phyloP scores from a whole-genome alignment of 257 asterid genomes.

The Capsicum pubescens region DNA sequence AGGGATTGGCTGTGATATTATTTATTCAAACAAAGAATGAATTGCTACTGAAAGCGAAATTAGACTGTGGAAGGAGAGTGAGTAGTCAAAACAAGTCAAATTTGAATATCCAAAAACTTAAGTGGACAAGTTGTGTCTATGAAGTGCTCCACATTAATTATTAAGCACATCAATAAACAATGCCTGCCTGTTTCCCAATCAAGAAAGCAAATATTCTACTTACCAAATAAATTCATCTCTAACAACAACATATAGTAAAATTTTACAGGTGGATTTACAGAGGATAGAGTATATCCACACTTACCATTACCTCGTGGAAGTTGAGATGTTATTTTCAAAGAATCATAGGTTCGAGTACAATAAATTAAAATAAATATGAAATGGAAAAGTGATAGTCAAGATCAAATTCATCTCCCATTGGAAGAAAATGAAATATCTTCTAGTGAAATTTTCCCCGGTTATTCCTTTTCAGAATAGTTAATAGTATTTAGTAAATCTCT shows the following conservation, averaged over 20 bases:
- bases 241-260: too few species aligned
- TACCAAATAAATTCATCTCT: not conserved
- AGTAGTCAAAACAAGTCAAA: not conserved
- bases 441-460: too few species aligned
- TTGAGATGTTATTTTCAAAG: too few species aligned
- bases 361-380: too few species aligned
- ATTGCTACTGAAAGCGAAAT: not conserved
- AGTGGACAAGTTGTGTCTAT: not conserved
- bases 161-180: not conserved
- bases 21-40: not conserved
- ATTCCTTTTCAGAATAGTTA: too few species aligned
- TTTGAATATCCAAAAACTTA: not conserved
- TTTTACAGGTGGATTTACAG: too few species aligned
- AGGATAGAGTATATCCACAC: too few species aligned
- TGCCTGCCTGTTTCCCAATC: slow-evolving; percentile 4
- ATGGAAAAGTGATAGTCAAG: too few species aligned
- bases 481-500: too few species aligned
- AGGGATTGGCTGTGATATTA: not conserved
- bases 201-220: not conserved
- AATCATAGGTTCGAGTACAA: too few species aligned
- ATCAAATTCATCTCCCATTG: not conserved
- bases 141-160: not conserved
- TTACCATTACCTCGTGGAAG: too few species aligned
- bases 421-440: not conserved
- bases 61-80: not conserved